A percentile compares a stretch with the other conserved stretches of the same genome.
Evolutionary conservation across 2,329 filamentous ascomycete genomes (phyloP).

Genomic region (Chrysoporthe puriensis): DNA sequence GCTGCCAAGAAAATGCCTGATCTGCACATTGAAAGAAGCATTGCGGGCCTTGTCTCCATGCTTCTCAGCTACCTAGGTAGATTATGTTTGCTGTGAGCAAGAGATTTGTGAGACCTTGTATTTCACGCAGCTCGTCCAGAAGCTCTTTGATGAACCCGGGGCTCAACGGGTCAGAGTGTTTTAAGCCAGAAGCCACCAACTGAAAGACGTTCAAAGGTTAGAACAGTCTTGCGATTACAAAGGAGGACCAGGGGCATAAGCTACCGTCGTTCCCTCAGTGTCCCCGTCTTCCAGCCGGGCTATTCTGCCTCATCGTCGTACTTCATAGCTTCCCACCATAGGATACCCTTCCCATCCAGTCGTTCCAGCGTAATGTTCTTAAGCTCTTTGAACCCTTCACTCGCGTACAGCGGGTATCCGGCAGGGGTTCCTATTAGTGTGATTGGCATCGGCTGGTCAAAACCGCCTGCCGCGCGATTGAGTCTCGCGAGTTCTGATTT

Average conservation of each 20-base stretch:
- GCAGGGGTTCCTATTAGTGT: slow-evolving; percentile 25
- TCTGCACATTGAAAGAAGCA: too few species aligned
- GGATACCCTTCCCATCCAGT: slow-evolving; percentile 14
- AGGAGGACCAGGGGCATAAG: neutral
- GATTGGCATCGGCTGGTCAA: slow-evolving; percentile 10
- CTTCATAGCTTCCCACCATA: slow-evolving; percentile 25
- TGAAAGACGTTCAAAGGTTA: neutral
- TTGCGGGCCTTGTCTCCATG: too few species aligned
- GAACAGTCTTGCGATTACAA: neutral
- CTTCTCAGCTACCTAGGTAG: too few species aligned
- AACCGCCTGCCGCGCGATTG: neutral
- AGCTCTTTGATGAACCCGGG: neutral
- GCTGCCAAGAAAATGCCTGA: too few species aligned
- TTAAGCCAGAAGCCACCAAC: neutral
- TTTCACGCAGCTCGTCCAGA: neutral
- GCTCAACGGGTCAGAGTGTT: neutral
- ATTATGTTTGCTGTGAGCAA: too few species aligned
- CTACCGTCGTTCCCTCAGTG: neutral
- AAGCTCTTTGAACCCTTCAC: slow-evolving; percentile 19
- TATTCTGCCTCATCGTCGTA: neutral
- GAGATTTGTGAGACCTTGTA: neutral
- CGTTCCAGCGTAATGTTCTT: slow-evolving; percentile 20
- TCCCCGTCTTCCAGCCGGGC: neutral
- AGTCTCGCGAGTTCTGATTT: slow-evolving; percentile 16
- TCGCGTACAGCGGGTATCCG: slow-evolving; percentile 23